phyloP scores from a whole-genome alignment of 306 rosid species.

The Quercus berberidifolia region DNA sequence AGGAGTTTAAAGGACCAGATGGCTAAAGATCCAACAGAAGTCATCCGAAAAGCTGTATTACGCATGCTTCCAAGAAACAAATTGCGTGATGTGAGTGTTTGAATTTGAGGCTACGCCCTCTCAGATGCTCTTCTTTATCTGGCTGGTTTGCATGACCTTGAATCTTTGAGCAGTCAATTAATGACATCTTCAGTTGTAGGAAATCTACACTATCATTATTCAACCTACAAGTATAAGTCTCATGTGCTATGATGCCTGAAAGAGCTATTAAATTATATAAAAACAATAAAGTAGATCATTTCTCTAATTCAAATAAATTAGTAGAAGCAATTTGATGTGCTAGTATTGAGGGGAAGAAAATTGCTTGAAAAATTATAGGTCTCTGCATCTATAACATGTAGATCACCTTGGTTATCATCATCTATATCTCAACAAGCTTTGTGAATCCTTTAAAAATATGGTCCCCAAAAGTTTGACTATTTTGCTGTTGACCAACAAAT shows the following conservation, averaged over 20 bases:
- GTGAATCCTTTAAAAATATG: background rate
- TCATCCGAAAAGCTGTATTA: constrained; percentile 85
- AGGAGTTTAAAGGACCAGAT: constrained; percentile 85
- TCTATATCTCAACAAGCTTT: background rate
- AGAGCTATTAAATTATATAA: background rate
- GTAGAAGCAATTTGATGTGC: background rate
- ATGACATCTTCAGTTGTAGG: background rate
- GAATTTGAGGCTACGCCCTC: background rate
- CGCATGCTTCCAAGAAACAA: constrained; percentile 98
- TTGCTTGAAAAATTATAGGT: background rate
- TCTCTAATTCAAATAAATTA: background rate
- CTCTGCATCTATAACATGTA: background rate
- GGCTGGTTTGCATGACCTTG: background rate
- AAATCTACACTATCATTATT: background rate
- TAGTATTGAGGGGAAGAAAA: background rate
- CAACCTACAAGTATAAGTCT: background rate
- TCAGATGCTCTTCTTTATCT: background rate
- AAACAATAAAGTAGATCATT: background rate
- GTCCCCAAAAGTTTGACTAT: too few relatives aligned
- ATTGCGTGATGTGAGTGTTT: constrained; percentile 72
- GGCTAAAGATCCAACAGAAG: constrained; percentile 91
- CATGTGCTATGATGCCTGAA: background rate
- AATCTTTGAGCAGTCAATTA: background rate
- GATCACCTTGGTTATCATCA: background rate
- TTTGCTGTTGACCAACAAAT: background rate